Evolutionary conservation across 75 land plant species (phyloP), one percentile per base, ranked within the genome.

Genomic region (Isoetes taiwanensis): DNA sequence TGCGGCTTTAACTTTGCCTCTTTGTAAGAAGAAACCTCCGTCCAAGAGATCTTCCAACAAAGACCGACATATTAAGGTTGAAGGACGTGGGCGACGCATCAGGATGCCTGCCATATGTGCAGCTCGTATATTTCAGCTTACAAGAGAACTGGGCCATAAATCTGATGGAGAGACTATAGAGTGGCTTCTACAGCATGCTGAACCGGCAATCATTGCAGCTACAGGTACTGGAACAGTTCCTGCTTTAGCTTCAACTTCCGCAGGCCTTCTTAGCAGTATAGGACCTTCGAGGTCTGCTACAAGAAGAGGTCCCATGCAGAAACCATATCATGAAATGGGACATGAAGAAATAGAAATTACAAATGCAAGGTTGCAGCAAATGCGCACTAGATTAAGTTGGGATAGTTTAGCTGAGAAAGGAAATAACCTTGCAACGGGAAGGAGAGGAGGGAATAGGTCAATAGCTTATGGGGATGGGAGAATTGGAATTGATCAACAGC

Each of bases 151-250:
- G 3, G 93, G 97, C 0, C 94, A 82, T 59, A 90, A 86, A 37
- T 90, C 97, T 31, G 97, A 90, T 57, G 97, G 94, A 2, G 85
- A 90, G 61, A 90, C 97, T 4, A 82, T 90, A 30, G 85, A 90
- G 68, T 90, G 96, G 96, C 75, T 86, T 12, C 69, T 90, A n/a
- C 83, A 76, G 35, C 93, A 86, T 32, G 86, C 94, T 12, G 96
- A 86, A 66, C 84, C 80, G n/a, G 65, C 94, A 16, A 85, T 90
- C 32, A 73, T 82, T n/a, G 81, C 83, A 1, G 86, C 96, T 28
- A 89, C 96, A 0, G 96, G 96, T 0, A 79, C 91, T 10, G 96
- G 91, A n/a, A 89, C 96, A 16, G 80, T 84, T 3, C 91, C 96
- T 19, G 96, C 96, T 20, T 76, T 83, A 28, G 73, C 80, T 41